phyloP scores from a whole-genome alignment of 2,329 filamentous ascomycete genomes.

The Sporothrix mexicana region DNA sequence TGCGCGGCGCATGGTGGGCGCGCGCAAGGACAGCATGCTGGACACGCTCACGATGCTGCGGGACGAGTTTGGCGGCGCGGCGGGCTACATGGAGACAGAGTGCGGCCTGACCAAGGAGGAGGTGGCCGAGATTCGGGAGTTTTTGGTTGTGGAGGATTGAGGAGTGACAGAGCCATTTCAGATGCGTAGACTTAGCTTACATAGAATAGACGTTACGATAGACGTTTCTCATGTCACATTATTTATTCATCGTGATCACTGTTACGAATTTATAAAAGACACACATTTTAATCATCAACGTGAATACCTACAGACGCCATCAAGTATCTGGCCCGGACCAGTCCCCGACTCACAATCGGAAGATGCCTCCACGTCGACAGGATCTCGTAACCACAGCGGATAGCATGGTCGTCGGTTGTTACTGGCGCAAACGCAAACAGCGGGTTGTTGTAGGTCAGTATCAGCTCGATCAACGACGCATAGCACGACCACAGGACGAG shows the following conservation, averaged over 20 bases:
- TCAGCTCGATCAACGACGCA: neutral
- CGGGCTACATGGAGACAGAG: conserved; percentile 64
- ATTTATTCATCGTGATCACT: neutral
- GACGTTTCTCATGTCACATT: too few species aligned
- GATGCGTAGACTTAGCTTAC: neutral
- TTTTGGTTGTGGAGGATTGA: conserved; percentile 7
- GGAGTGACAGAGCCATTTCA: neutral
- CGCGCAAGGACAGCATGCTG: conserved; percentile 56
- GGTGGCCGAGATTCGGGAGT: conserved; percentile 10
- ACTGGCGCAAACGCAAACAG: neutral
- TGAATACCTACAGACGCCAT: neutral
- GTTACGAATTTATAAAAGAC: neutral
- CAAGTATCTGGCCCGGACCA: neutral
- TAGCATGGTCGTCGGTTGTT: neutral
- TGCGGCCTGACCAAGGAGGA: conserved; percentile 62
- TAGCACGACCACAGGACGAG: neutral
- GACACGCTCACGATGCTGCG: conserved; percentile 61
- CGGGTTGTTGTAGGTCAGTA: neutral
- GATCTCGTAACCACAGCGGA: neutral
- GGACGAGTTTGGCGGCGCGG: conserved; percentile 65
- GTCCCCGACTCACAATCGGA: neutral
- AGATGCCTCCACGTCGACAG: neutral
- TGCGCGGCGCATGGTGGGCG: conserved; percentile 54
- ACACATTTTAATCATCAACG: neutral
- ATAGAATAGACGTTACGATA: neutral